These are phyloP conservation scores for Atractiella rhizophila DNA, from an alignment of 768 basidiomycete genomes.

Conservation along the genomic window DNA sequence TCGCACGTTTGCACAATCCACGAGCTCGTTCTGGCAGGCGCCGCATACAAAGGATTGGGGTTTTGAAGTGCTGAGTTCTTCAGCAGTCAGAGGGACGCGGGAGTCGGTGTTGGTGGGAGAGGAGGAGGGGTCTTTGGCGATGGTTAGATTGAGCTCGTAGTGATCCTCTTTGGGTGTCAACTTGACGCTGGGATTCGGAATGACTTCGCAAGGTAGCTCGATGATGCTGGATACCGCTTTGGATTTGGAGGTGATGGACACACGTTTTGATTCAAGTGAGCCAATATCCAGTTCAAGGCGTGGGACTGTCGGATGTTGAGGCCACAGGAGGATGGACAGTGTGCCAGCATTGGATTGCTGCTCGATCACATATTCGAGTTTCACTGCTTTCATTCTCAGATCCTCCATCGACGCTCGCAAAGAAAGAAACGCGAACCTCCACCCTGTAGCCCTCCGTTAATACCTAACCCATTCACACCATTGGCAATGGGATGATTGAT, in stretches of 20 bases:
- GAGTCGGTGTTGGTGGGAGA: slow-evolving; percentile 18
- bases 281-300: neutral
- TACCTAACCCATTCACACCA: no score
- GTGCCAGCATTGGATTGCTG: slow-evolving; percentile 6
- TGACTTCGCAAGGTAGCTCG: slow-evolving; percentile 32
- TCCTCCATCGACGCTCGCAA: no score
- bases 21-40: slow-evolving; percentile 49
- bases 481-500: no score
- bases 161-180: slow-evolving; percentile 33
- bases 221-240: no score
- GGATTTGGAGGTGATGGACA: slow-evolving; percentile 1
- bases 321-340: slow-evolving; percentile 2
- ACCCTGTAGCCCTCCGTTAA: no score
- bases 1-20: slow-evolving; percentile 26
- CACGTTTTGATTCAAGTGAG: neutral
- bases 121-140: slow-evolving; percentile 14
- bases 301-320: neutral
- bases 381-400: no score
- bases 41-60: slow-evolving; percentile 51
- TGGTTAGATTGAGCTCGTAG: slow-evolving; percentile 42
- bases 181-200: slow-evolving; percentile 31
- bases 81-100: slow-evolving; percentile 32
- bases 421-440: no score
- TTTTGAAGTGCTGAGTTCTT: slow-evolving; percentile 31
- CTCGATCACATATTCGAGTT: neutral